Base-by-base conservation (phyloP, 495 filamentous ascomycete genomes). In the Hypoxylon cercidicola region DNA sequence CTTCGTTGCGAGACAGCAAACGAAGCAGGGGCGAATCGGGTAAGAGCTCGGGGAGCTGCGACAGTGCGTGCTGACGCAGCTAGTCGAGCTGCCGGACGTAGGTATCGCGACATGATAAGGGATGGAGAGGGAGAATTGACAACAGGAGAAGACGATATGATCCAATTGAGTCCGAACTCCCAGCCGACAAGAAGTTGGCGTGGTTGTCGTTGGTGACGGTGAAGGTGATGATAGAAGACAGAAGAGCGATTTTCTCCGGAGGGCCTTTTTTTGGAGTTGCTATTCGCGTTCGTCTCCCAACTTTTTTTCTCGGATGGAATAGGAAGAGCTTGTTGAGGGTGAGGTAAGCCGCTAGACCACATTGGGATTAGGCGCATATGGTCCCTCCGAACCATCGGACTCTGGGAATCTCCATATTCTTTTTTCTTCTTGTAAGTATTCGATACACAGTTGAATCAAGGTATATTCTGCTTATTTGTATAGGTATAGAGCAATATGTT, bases 81-180 rank as follows among this genome's bases (percentile, higher is more conserved):
- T 78, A 94, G 80, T 67, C 90, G 87, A 77, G 85, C 82, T 73
- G 90, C 89, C 69, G 91, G 91, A 78, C 91, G 91, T 80, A 94
- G 85, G 76, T 93, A 83, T 78, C 90, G 87, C 77, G 88, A 88
- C 82, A 86, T 85, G 68, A 58, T 73, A 20, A 10, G 15, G 50
- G 49, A 25, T 62, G 47, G 50, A 51, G 47, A 35, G 46, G 48
- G 37, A 55, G 44, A 55, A 60, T 68, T 28, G 41, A 64, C 50
- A 56, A 41, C 50, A 61, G 64, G 53, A 62, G 55, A 64, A 66
- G 54, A 62, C 39, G 52, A 32, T 64, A 62, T 46, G 43, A 56
- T 47, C 46, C 18, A 55, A 57, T 48, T 47, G 20, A 41, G 19
- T 41, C 55, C 43, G 32, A 61, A 52, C 53, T 63, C 69, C 58